These are phyloP conservation scores for Aspergillus nidulans DNA, from an alignment of 495 filamentous ascomycete species.

Conservation along the genomic window DNA sequence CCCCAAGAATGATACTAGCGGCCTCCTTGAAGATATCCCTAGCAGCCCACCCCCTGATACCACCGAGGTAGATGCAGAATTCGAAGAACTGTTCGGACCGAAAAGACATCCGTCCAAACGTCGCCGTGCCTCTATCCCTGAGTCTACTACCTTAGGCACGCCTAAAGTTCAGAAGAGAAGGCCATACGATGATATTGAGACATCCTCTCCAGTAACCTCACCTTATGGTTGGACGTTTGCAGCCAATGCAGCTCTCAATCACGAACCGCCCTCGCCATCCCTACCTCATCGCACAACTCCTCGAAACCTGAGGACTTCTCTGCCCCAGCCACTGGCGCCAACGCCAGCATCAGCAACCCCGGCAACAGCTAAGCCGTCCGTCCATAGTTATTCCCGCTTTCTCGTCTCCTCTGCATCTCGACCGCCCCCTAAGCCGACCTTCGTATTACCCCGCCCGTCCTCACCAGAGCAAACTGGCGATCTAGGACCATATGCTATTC, in stretches of 20 bases:
- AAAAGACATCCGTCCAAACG: conserved; percentile 26
- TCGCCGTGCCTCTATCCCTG: conserved; percentile 16
- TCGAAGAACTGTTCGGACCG: conserved; percentile 30
- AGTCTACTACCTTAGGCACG: not conserved
- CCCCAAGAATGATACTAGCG: not conserved
- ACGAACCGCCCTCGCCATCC: not conserved
- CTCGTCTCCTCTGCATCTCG: conserved; percentile 23
- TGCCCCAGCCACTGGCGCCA: not conserved
- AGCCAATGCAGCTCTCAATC: too few relatives aligned
- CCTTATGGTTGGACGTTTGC: not conserved
- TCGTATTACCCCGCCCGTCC: conserved; percentile 39
- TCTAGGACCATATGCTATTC: conserved; percentile 13
- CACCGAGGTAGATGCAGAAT: conserved; percentile 19
- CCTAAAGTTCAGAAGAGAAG: conserved; percentile 1
- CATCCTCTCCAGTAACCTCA: conserved; percentile 19
- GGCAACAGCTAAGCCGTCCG: conserved; percentile 20
- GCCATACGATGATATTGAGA: conserved; percentile 10
- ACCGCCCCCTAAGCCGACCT: conserved; percentile 28
- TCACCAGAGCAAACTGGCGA: conserved; percentile 28
- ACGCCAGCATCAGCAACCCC: conserved; percentile 13
- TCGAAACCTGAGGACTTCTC: conserved; percentile 3
- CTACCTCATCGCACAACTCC: not conserved
- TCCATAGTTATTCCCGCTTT: conserved; percentile 26
- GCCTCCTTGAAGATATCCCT: conserved; percentile 13
- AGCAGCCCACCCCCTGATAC: conserved; percentile 19